Percentiles rank a stretch among this genome's conserved stretches.
These are phyloP conservation scores for Laburnicola sp. DNA, from an alignment of 2,329 filamentous ascomycete genomes.

Conservation along the genomic window DNA sequence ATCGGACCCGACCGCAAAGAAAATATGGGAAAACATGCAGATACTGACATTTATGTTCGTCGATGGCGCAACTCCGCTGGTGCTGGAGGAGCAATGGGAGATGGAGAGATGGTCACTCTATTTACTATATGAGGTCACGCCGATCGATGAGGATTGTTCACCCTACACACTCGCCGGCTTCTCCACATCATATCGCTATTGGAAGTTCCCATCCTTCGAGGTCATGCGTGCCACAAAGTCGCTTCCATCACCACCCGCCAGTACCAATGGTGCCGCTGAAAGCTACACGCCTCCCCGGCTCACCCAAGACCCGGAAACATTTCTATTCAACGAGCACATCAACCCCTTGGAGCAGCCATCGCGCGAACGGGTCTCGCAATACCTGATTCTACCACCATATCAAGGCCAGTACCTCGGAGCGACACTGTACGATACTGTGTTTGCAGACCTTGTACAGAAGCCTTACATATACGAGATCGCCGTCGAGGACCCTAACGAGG, in stretches of 20 bases:
- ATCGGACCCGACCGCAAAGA: conserved; percentile 67
- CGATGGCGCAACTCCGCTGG: conserved; percentile 83
- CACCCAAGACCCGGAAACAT: conserved; percentile 34
- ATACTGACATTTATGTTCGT: conserved; percentile 85
- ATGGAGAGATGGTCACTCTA: conserved; percentile 89
- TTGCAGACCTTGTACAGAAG: conserved; percentile 67
- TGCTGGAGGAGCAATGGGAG: conserved; percentile 69
- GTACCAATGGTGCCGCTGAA: conserved; percentile 43
- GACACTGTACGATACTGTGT: conserved; percentile 79
- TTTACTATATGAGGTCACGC: conserved; percentile 60
- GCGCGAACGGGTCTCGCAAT: conserved; percentile 87
- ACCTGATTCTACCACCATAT: conserved; percentile 85
- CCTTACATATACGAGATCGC: conserved; percentile 78
- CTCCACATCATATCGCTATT: conserved; percentile 87
- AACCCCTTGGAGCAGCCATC: conserved; percentile 67
- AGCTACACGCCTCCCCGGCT: conserved; percentile 39
- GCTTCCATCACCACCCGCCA: conserved; percentile 36
- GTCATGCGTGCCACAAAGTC: conserved; percentile 44
- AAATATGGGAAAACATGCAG: conserved; percentile 78
- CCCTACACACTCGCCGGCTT: conserved; percentile 83
- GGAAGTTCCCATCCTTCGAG: conserved; percentile 58
- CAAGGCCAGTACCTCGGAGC: conserved; percentile 79
- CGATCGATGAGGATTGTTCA: conserved; percentile 28
- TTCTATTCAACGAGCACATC: conserved; percentile 34
- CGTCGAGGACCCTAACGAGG: conserved; percentile 90